phyloP scores from a whole-genome alignment of 257 asterid genomes.

The Anisodus acutangulus region DNA sequence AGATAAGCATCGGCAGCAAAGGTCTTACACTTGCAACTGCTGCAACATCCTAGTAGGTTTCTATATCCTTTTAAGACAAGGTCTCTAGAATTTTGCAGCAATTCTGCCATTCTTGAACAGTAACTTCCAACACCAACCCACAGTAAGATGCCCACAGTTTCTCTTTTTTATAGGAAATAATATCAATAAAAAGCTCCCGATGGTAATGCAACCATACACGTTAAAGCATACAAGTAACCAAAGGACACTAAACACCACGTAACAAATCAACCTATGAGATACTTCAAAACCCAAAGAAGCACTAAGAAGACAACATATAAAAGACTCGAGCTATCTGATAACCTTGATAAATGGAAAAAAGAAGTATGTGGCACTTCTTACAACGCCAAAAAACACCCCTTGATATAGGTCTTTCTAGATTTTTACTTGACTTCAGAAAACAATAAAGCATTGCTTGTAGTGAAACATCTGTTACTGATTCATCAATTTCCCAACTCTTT shows the following conservation, averaged over 20 bases:
- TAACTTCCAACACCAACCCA: conserved; percentile 5
- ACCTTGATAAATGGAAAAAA: neutral
- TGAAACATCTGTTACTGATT: neutral
- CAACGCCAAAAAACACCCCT: neutral
- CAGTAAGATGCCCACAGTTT: neutral
- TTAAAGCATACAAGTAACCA: neutral
- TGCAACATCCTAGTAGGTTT: neutral
- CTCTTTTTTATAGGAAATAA: neutral
- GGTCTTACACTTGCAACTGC: conserved; percentile 20
- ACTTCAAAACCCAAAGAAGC: conserved; percentile 3
- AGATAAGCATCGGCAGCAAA: conserved; percentile 1
- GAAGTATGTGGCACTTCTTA: neutral
- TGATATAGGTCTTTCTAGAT: neutral
- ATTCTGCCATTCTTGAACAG: neutral
- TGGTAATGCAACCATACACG: neutral
- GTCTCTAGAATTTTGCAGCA: conserved; percentile 11
- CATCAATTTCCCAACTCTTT: neutral
- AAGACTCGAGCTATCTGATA: neutral
- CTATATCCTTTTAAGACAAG: neutral
- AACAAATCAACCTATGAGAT: neutral
- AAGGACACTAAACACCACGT: conserved; percentile 2
- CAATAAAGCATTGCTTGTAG: neutral
- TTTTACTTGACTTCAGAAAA: neutral
- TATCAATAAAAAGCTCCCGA: neutral
- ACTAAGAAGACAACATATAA: neutral